A percentile compares a stretch with the other conserved stretches of the same genome.
These are phyloP conservation scores for Elongisporangium anandrum DNA, from an alignment of 352 stramenopile species.

Conservation along the genomic window DNA sequence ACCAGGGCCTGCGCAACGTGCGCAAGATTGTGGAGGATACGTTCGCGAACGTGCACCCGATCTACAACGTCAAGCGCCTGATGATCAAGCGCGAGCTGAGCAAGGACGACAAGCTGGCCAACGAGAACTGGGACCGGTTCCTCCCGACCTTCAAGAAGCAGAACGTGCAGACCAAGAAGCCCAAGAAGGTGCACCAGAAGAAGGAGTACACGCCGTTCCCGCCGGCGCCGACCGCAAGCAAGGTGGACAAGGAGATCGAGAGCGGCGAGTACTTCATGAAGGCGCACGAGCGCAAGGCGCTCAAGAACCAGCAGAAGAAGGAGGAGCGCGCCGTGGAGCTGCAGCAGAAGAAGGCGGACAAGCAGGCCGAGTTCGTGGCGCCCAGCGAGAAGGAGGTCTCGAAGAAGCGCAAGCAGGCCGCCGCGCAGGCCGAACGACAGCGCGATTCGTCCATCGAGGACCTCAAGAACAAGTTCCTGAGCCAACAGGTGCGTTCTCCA, in stretches of 20 bases:
- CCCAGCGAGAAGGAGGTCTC: conserved; percentile 70
- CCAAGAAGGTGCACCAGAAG: conserved; percentile 86
- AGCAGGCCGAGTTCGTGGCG: conserved; percentile 67
- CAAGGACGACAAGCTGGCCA: conserved; percentile 96
- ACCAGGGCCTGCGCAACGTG: conserved; percentile 92
- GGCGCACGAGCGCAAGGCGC: conserved; percentile 91
- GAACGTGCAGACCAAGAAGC: conserved; percentile 97
- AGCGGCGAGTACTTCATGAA: conserved; percentile 99
- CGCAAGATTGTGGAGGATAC: conserved; percentile 98
- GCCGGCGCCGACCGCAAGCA: conserved; percentile 91
- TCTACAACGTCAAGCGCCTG: conserved; percentile 99
- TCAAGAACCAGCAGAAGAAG: conserved; percentile 89
- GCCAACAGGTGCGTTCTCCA: conserved; percentile 43
- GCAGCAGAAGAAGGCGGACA: conserved; percentile 68
- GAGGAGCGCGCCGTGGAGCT: conserved; percentile 47
- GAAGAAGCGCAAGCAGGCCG: conserved; percentile 74
- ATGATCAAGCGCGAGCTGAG: conserved; percentile 99
- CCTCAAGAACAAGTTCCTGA: conserved; percentile 84
- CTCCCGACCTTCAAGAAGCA: conserved; percentile 99
- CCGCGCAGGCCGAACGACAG: conserved; percentile 37
- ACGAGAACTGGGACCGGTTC: conserved; percentile 99
- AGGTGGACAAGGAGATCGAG: conserved; percentile 98
- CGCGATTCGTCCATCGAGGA: conserved; percentile 51
- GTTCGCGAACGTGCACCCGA: conserved; percentile 99
- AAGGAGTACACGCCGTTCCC: conserved; percentile 99